Conservation (phyloP, 352 stramenopile genomes). For the Phytophthora sp. region DNA sequence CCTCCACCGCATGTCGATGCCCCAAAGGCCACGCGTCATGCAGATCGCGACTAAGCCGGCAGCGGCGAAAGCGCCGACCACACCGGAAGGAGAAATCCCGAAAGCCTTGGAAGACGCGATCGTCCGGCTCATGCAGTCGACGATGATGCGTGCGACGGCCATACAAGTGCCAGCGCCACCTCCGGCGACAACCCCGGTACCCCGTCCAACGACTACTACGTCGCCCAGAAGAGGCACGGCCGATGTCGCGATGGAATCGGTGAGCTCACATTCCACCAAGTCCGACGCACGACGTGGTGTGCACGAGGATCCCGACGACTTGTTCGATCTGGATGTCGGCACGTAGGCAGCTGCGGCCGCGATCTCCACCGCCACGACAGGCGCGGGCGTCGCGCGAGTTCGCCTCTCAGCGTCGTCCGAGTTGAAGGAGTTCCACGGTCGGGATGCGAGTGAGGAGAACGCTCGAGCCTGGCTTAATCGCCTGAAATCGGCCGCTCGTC, state of each 20-base stretch:
- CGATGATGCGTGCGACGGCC: not conserved
- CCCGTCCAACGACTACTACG: too few species aligned
- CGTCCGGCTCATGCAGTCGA: not conserved
- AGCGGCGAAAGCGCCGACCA: not conserved
- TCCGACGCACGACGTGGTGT: too few species aligned
- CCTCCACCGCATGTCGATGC: not conserved
- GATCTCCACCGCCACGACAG: not conserved
- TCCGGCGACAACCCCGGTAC: not conserved
- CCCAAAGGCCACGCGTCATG: not conserved
- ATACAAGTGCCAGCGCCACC: not conserved
- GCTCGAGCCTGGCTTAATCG: constrained; percentile 11
- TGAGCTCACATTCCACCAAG: not conserved
- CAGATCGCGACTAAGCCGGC: not conserved
- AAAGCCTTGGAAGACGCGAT: not conserved
- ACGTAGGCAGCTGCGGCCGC: not conserved
- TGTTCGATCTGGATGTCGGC: not conserved
- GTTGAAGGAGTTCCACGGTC: constrained; percentile 13
- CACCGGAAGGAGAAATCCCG: not conserved
- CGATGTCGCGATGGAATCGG: constrained; percentile 7
- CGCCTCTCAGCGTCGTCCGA: constrained; percentile 7
- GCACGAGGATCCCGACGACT: constrained; percentile 6
- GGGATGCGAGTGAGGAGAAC: constrained; percentile 16
- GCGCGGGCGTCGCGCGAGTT: not conserved
- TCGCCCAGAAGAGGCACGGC: not conserved
- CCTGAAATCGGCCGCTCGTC: not conserved